Conservation (phyloP, 73 alveolate species). For the Diophrys sp. region DNA sequence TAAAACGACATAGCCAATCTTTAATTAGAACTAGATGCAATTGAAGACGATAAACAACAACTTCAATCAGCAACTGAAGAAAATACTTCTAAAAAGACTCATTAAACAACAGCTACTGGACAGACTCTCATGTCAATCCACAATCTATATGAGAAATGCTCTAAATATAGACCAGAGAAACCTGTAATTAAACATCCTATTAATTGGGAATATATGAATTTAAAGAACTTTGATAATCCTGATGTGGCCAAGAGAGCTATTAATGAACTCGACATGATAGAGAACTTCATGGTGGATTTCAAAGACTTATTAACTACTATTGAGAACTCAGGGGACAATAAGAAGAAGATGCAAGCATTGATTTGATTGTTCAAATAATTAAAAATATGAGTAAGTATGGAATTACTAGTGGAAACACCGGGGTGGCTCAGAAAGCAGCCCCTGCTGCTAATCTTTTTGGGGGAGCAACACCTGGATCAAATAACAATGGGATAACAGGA, state of each 20-base stretch:
- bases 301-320: slow-evolving; percentile 11
- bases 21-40: slow-evolving; percentile 35
- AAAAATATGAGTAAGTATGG: too few relatives aligned
- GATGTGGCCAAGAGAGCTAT: slow-evolving; percentile 28
- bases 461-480: too few relatives aligned
- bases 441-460: too few relatives aligned
- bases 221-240: slow-evolving; percentile 31
- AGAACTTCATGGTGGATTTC: slow-evolving; percentile 26
- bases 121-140: slow-evolving; percentile 71
- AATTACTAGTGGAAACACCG: too few relatives aligned
- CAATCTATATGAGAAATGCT: slow-evolving; percentile 55
- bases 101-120: slow-evolving; percentile 55
- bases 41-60: slow-evolving; percentile 40
- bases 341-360: background rate
- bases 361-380: background rate
- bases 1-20: slow-evolving; percentile 48
- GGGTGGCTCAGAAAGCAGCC: too few relatives aligned
- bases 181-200: background rate
- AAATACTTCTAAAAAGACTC: slow-evolving; percentile 29
- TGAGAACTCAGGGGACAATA: too few relatives aligned
- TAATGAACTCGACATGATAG: slow-evolving; percentile 23
- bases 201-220: background rate
- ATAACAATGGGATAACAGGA: too few relatives aligned
- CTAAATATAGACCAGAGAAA: slow-evolving; percentile 1
- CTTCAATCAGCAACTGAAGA: slow-evolving; percentile 39